Base-by-base conservation (phyloP, 2,329 filamentous ascomycete genomes). In the Neofusicoccum ribis region DNA sequence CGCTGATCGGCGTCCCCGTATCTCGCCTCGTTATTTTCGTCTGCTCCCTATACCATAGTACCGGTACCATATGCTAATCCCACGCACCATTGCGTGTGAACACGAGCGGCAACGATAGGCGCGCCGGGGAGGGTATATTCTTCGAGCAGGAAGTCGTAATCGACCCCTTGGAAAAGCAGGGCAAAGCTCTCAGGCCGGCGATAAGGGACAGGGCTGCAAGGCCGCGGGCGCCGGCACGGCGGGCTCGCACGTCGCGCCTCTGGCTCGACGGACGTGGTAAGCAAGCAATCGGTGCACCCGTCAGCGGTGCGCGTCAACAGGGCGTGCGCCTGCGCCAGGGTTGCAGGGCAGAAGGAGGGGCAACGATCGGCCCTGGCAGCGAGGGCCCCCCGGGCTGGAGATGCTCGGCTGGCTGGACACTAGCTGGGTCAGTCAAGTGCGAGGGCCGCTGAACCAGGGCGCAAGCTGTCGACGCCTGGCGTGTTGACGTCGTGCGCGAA, bases 1-100 rank as follows among this genome's bases (percentile, higher is more conserved):
- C 15, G 27, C 27, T 50, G 47, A 50, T 58, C 52, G 52, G 39
- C 39, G 51, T 36, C 51, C 37, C 37, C 7, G 36, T 39, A 52
- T 58, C 36, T 58, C 52, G 52, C 52, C 52, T 58, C 52, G 52
- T 58, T 58, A 58, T 58, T 58, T 58, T 58, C 36, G 52, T 56
- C 51, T 11, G 20, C 12, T 15, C 23, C 52, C 12, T 43, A 43
- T 44, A 34, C 52, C 52, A 58, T 12, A 44, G 52, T 39, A 3
- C 15, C n/a, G 52, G 52, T 44, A 44, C 20, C 50, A 15, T 54
- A 54, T 54, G 52, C 36, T 6, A 31, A 43, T 43, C 52, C 52
- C 17, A 43, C 52, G 20, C 20, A n/a, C 20, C 17, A 43, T 20
- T 56, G 51, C 12, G 17, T 34, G 20, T 23, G 36, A 15, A 34